phyloP scores from a whole-genome alignment of 2,329 filamentous ascomycete species.

The Aaosphaeria pasadenensis region DNA sequence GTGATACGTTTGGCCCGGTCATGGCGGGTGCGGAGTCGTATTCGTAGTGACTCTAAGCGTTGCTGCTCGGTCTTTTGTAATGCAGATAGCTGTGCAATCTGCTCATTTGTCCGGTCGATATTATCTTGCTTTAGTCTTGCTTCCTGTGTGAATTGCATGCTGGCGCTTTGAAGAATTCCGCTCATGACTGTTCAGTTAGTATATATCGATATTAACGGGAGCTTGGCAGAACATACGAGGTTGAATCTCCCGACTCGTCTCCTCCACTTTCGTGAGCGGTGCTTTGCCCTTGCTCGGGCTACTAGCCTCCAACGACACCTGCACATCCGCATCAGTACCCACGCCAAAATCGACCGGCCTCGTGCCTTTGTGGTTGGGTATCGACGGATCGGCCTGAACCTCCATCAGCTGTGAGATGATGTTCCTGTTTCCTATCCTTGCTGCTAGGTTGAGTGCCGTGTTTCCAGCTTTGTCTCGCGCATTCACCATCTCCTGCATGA shows the following conservation, averaged over 20 bases:
- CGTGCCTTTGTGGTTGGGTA: conserved; percentile 85
- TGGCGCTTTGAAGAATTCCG: conserved; percentile 74
- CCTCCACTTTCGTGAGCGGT: conserved; percentile 53
- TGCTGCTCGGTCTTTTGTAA: conserved; percentile 75
- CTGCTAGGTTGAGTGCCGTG: conserved; percentile 90
- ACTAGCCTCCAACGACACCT: conserved; percentile 35
- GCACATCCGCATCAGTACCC: conserved; percentile 60
- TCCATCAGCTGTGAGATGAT: conserved; percentile 97
- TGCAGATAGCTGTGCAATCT: conserved; percentile 76
- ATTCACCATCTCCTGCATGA: conserved; percentile 97
- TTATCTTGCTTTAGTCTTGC: conserved; percentile 79
- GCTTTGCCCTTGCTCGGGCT: conserved; percentile 38
- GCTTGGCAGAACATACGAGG: conserved; percentile 58
- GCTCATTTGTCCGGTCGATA: conserved; percentile 77
- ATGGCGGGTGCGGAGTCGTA: conserved; percentile 60
- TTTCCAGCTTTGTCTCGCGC: conserved; percentile 91
- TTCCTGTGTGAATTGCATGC: conserved; percentile 74
- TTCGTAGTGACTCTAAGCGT: conserved; percentile 67
- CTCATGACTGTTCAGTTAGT: conserved; percentile 62
- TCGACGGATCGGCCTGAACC: conserved; percentile 88
- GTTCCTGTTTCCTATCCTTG: conserved; percentile 85
- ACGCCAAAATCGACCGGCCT: conserved; percentile 94
- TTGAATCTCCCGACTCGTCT: conserved; percentile 77
- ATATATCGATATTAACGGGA: no score
- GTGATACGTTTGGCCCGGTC: conserved; percentile 67